Evolutionary conservation across 164 flowering plant species (phyloP).

Genomic region (Magnolia kwangsiensis): DNA sequence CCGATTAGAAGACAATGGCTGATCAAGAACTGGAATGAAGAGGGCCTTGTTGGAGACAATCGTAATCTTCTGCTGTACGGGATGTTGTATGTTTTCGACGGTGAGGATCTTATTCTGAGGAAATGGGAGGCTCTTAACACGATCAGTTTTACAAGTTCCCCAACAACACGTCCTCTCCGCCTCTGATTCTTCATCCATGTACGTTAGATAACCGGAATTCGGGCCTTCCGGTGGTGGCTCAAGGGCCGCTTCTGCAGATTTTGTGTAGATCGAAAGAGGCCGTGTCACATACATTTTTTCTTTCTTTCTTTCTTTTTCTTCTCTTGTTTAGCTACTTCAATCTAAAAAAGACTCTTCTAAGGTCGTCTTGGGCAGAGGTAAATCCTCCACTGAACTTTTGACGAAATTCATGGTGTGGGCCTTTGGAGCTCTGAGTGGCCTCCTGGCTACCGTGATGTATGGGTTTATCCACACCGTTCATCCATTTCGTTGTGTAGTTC

Average conservation of each 20-base stretch:
- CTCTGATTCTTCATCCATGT: conserved; percentile 30
- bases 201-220: conserved; percentile 31
- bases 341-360: too few relatives aligned
- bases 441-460: too few relatives aligned
- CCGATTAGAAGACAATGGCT: conserved; percentile 51
- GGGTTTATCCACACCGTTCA: too few relatives aligned
- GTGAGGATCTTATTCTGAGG: conserved; percentile 37
- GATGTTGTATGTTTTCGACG: conserved; percentile 1
- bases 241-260: neutral
- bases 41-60: conserved; percentile 14
- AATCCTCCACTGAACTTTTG: conserved; percentile 1
- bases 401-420: too few relatives aligned
- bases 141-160: conserved; percentile 10
- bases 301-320: neutral
- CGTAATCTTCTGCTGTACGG: neutral
- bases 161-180: conserved; percentile 14
- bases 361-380: too few relatives aligned
- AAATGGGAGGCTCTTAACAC: conserved; percentile 28
- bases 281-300: conserved; percentile 38
- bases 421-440: too few relatives aligned
- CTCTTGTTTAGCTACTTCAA: too few relatives aligned
- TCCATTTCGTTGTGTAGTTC: too few relatives aligned
- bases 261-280: conserved; percentile 39
- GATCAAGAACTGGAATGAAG: conserved; percentile 51
- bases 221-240: conserved; percentile 36